These are phyloP conservation scores for Eucalyptus viminalis DNA, from an alignment of 345 rosid genomes.

Conservation along the genomic window DNA sequence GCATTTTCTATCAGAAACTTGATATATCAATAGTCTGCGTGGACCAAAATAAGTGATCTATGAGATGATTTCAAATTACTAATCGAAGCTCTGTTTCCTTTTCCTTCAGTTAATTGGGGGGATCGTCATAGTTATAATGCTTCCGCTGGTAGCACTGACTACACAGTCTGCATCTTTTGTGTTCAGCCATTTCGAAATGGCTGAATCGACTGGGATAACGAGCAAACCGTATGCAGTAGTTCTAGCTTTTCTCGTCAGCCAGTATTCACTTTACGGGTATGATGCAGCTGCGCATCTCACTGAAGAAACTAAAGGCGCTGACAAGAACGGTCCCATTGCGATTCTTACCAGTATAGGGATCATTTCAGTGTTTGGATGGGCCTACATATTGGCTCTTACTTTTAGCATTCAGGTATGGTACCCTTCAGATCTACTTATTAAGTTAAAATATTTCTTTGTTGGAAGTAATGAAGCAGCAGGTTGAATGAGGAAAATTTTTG, in stretches of 20 bases:
- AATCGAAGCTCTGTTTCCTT: not conserved
- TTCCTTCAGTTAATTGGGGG: slow-evolving; percentile 38
- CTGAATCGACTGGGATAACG: slow-evolving; percentile 34
- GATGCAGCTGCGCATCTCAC: slow-evolving; percentile 64
- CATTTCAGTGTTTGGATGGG: slow-evolving; percentile 52
- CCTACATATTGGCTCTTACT: slow-evolving; percentile 46
- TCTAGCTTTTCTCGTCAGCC: slow-evolving; percentile 46
- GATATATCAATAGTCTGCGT: not conserved
- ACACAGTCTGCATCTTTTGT: slow-evolving; percentile 43
- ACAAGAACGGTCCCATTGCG: slow-evolving; percentile 49
- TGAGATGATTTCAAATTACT: not conserved
- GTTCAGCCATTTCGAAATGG: slow-evolving; percentile 28
- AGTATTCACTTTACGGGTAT: slow-evolving; percentile 49
- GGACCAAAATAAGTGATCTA: not conserved
- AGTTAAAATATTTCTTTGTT: not conserved
- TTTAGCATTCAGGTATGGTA: slow-evolving; percentile 39
- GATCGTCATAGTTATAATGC: slow-evolving; percentile 36
- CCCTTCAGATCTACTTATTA: not conserved
- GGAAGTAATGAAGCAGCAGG: not conserved
- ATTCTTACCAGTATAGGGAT: slow-evolving; percentile 51
- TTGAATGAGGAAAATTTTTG: not conserved
- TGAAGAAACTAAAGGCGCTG: slow-evolving; percentile 61
- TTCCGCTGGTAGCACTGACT: slow-evolving; percentile 38
- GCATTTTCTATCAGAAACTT: not conserved
- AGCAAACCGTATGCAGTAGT: slow-evolving; percentile 44